Evolutionary conservation across 78 protist genomes (phyloP).

Genomic region (Isochrysis galbana): DNA sequence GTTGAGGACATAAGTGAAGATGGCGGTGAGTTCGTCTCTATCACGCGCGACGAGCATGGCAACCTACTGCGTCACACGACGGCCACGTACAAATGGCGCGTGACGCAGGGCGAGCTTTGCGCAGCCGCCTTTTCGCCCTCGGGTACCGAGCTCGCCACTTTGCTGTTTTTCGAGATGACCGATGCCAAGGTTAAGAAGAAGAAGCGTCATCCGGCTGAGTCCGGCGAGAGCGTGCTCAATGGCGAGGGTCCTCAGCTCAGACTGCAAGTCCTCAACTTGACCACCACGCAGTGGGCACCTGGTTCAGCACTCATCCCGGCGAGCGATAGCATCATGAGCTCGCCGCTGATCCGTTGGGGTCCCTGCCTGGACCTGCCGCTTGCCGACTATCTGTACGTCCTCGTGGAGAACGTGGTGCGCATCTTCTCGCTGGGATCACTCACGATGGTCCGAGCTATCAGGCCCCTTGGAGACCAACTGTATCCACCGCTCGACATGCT

Average conservation of each 20-base stretch:
- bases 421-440: background rate
- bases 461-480: background rate
- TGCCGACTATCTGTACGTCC: background rate
- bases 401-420: background rate
- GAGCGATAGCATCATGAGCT: too few species aligned
- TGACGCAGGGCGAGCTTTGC: background rate
- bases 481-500: background rate
- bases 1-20: background rate
- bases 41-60: background rate
- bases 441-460: background rate
- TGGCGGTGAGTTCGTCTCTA: background rate
- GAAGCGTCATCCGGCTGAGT: too few species aligned
- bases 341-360: too few species aligned
- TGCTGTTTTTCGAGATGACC: background rate
- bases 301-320: too few species aligned
- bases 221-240: too few species aligned
- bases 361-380: too few species aligned
- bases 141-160: background rate
- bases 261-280: too few species aligned
- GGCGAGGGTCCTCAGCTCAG: too few species aligned
- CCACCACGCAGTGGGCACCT: too few species aligned
- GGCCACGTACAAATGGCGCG: background rate
- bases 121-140: background rate
- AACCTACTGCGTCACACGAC: background rate
- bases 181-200: too few species aligned